These are phyloP conservation scores for Endothia cerciana DNA, from an alignment of 2,329 filamentous ascomycete species.

Conservation along the genomic window DNA sequence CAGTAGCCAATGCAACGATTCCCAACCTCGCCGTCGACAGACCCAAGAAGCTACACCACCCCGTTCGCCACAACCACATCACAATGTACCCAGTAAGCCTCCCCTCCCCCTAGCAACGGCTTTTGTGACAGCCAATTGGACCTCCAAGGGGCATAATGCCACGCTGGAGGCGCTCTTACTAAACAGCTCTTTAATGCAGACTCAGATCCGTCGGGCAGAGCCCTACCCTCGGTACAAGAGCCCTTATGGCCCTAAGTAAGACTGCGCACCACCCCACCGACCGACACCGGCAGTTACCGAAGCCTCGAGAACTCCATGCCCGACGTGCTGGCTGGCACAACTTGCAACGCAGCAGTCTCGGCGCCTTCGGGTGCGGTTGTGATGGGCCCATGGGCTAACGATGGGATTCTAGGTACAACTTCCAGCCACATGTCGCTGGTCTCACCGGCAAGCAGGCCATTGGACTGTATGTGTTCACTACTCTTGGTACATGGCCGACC, in stretches of 20 bases:
- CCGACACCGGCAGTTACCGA: slow-evolving; percentile 10
- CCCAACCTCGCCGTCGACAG: slow-evolving; percentile 30
- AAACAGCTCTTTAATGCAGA: slow-evolving; percentile 40
- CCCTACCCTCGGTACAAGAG: slow-evolving; percentile 57
- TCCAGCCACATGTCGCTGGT: slow-evolving; percentile 59
- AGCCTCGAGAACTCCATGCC: not conserved
- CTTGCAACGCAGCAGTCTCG: not conserved
- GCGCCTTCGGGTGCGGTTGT: not conserved
- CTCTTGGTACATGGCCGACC: too few relatives aligned
- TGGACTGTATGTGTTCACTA: slow-evolving; percentile 53
- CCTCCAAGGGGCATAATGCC: too few relatives aligned
- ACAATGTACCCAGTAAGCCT: slow-evolving; percentile 38
- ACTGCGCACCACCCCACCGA: slow-evolving; percentile 33
- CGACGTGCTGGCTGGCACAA: not conserved
- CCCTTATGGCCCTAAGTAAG: slow-evolving; percentile 69
- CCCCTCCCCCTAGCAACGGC: not conserved
- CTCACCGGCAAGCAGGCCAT: slow-evolving; percentile 52
- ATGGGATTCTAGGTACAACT: slow-evolving; percentile 55
- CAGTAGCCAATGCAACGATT: slow-evolving; percentile 27
- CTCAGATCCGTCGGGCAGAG: slow-evolving; percentile 46
- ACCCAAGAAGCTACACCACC: slow-evolving; percentile 35
- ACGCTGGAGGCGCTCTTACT: slow-evolving; percentile 36
- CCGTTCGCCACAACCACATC: slow-evolving; percentile 27
- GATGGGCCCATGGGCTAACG: slow-evolving; percentile 36
- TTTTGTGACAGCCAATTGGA: slow-evolving; percentile 7